Conservation (phyloP, 192 early-diverging fungal genomes). For the Linnemannia schmuckeri region DNA sequence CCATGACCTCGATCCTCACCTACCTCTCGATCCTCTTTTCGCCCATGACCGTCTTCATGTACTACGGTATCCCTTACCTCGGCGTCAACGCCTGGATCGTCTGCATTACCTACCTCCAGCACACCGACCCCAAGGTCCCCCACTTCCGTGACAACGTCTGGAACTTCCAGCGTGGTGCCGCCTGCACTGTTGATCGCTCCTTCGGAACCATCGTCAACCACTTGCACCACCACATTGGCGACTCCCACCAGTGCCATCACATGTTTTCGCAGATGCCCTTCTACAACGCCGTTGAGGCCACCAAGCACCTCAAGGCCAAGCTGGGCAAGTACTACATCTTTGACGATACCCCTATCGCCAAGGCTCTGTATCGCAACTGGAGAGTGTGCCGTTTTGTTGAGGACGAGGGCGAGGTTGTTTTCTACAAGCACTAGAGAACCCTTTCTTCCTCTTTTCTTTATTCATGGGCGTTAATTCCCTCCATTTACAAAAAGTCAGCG, state of each 20-base stretch:
- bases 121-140: constrained; percentile 88
- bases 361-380: constrained; percentile 77
- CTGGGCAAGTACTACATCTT: constrained; percentile 86
- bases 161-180: constrained; percentile 94
- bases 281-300: constrained; percentile 93
- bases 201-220: constrained; percentile 87
- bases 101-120: constrained; percentile 94
- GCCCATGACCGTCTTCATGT: constrained; percentile 75
- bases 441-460: neutral
- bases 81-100: constrained; percentile 95
- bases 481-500: neutral
- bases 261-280: constrained; percentile 97
- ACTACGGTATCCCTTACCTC: constrained; percentile 92
- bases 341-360: constrained; percentile 79
- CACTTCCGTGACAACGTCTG: constrained; percentile 87
- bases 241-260: constrained; percentile 96
- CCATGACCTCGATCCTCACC: constrained; percentile 66
- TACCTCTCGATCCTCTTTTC: constrained; percentile 67
- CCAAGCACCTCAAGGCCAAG: constrained; percentile 80
- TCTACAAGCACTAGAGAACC: constrained; percentile 67
- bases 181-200: constrained; percentile 90
- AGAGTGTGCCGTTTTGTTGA: constrained; percentile 90
- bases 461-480: neutral
- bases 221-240: constrained; percentile 84
- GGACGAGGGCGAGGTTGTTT: constrained; percentile 87